Percentiles rank a stretch among this genome's conserved stretches.
Conservation (phyloP, 129 eudicot species). For the Lonicera japonica region DNA sequence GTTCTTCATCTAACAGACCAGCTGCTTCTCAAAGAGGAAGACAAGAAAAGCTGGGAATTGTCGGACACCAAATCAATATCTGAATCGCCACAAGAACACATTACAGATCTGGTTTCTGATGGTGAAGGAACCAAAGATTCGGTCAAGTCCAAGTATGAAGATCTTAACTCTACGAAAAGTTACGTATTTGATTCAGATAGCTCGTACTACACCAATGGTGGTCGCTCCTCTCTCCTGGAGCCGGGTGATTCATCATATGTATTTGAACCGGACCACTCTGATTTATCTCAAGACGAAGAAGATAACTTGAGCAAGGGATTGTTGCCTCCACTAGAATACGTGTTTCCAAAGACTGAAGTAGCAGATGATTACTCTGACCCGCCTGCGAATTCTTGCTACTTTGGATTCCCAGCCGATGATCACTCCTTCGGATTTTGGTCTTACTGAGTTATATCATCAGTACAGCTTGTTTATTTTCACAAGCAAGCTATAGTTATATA, state of each 20-base stretch:
- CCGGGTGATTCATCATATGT: conserved; percentile 47
- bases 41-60: conserved; percentile 30
- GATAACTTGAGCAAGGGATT: conserved; percentile 37
- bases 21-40: conserved; percentile 39
- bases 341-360: conserved; percentile 35
- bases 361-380: conserved; percentile 23
- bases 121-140: conserved; percentile 22
- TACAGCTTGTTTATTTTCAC: neutral
- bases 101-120: conserved; percentile 26
- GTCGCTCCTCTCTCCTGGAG: conserved; percentile 41
- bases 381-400: conserved; percentile 40
- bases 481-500: neutral
- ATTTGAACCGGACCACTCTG: conserved; percentile 62
- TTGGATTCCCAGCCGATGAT: conserved; percentile 56
- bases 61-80: conserved; percentile 22
- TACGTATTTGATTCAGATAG: conserved; percentile 41
- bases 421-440: conserved; percentile 65
- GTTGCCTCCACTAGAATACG: conserved; percentile 23
- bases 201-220: conserved; percentile 23
- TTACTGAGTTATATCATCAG: conserved; percentile 34
- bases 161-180: conserved; percentile 24
- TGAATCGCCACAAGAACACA: conserved; percentile 34
- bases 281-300: conserved; percentile 60
- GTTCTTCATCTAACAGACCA: conserved; percentile 53
- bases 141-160: conserved; percentile 24